A percentile compares a stretch with the other conserved stretches of the same genome.
Conservation (phyloP, 139 green algal species). For the Protoeuglena noctilucae region DNA sequence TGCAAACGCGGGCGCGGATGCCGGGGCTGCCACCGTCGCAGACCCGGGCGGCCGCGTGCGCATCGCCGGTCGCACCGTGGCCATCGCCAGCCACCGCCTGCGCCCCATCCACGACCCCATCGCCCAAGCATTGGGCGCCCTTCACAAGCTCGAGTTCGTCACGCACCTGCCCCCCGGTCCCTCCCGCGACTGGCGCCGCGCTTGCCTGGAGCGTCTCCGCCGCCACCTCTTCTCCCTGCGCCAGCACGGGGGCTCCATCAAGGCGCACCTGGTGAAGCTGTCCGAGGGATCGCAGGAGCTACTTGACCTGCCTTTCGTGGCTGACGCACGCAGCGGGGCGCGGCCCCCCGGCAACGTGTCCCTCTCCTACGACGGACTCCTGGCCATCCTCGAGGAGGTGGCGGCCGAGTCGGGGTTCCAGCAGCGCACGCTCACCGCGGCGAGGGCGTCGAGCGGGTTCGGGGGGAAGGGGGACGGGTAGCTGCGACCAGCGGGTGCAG, state of each 20-base stretch:
- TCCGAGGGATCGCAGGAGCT: background rate
- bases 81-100: constrained; percentile 15
- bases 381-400: background rate
- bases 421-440: too few relatives aligned
- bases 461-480: too few relatives aligned
- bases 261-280: background rate
- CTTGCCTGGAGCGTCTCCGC: constrained; percentile 19
- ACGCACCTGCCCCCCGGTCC: constrained; percentile 28
- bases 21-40: background rate
- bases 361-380: background rate
- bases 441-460: too few relatives aligned
- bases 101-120: constrained; percentile 19
- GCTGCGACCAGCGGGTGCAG: too few relatives aligned
- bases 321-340: too few relatives aligned
- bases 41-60: background rate
- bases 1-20: background rate
- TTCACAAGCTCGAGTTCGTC: constrained; percentile 33
- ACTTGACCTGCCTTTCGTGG: background rate
- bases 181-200: constrained; percentile 18
- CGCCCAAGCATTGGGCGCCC: constrained; percentile 13
- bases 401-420: background rate
- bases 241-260: background rate
- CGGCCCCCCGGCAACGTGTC: too few relatives aligned
- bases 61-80: constrained; percentile 8
- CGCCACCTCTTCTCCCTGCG: constrained; percentile 17